Evolutionary conservation across 2,329 filamentous ascomycete genomes (phyloP).

Genomic region (Aspergillus alliaceus): DNA sequence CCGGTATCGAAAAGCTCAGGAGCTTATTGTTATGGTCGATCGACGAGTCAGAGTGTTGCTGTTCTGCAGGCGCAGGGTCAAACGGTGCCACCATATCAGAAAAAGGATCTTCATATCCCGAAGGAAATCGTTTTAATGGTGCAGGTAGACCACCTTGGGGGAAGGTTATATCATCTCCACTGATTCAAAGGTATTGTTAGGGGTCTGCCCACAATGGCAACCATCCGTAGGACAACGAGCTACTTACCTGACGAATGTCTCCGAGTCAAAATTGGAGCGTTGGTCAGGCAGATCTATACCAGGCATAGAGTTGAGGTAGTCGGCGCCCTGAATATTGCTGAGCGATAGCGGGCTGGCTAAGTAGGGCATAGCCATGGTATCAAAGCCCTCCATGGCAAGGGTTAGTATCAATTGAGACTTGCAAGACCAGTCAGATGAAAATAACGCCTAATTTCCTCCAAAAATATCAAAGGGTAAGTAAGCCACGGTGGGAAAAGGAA

Average conservation of each 20-base stretch:
- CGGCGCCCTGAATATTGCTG: slow-evolving; percentile 50
- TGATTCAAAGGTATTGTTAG: slow-evolving; percentile 20
- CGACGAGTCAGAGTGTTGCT: slow-evolving; percentile 52
- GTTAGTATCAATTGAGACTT: slow-evolving; percentile 1
- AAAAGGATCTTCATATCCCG: slow-evolving; percentile 52
- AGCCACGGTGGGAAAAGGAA: not conserved
- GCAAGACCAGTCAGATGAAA: not conserved
- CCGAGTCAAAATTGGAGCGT: slow-evolving; percentile 60
- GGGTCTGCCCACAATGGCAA: not conserved
- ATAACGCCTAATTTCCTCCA: not conserved
- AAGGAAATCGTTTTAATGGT: slow-evolving; percentile 51
- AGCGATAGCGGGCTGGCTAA: slow-evolving; percentile 58
- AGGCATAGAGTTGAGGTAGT: slow-evolving; percentile 51
- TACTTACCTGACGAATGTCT: slow-evolving; percentile 60
- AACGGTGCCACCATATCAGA: slow-evolving; percentile 50
- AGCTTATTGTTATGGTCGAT: slow-evolving; percentile 69
- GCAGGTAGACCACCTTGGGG: slow-evolving; percentile 43
- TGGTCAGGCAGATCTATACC: slow-evolving; percentile 58
- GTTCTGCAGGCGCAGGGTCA: slow-evolving; percentile 45
- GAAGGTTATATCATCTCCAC: slow-evolving; percentile 54
- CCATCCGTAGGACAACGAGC: not conserved
- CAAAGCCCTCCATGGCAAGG: slow-evolving; percentile 56
- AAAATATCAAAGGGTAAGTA: not conserved
- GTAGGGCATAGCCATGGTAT: slow-evolving; percentile 64
- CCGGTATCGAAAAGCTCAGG: slow-evolving; percentile 69